phyloP scores from a whole-genome alignment of 805 yeast genomes.

The Debaryomyces prosopidis region DNA sequence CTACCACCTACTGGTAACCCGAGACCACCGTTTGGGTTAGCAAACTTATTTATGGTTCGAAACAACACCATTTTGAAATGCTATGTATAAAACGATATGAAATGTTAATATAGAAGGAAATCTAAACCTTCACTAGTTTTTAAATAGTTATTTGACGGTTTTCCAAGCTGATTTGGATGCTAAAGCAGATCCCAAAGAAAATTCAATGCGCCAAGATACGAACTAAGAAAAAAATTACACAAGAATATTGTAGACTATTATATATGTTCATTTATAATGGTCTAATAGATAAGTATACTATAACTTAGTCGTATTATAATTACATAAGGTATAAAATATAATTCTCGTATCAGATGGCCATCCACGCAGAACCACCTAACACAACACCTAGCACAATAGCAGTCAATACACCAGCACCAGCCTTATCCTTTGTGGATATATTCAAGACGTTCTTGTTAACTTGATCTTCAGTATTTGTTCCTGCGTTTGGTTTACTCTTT shows the following conservation, averaged over 20 bases:
- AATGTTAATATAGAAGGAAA: too few relatives aligned
- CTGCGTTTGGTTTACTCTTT: conserved; percentile 35
- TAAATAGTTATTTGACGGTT: too few relatives aligned
- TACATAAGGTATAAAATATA: too few relatives aligned
- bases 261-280: too few relatives aligned
- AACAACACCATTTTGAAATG: conserved; percentile 37
- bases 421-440: conserved; percentile 66
- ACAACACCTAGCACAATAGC: conserved; percentile 65
- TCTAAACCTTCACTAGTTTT: too few relatives aligned
- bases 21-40: conserved; percentile 36
- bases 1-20: conserved; percentile 32
- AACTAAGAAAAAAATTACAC: too few relatives aligned
- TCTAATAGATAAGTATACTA: too few relatives aligned
- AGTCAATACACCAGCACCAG: conserved; percentile 89
- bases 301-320: too few relatives aligned
- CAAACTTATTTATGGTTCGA: conserved; percentile 38
- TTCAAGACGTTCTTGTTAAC: conserved; percentile 43
- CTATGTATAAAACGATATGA: not conserved
- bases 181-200: too few relatives aligned
- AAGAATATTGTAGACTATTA: too few relatives aligned
- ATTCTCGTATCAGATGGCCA: conserved; percentile 47
- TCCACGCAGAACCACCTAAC: conserved; percentile 75
- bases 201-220: too few relatives aligned
- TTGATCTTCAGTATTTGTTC: conserved; percentile 33
- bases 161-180: too few relatives aligned